Evolutionary conservation across 1,284 basidiomycete genomes (phyloP), one percentile per base, ranked within the genome.

Genomic region (Heterobasidion irregulare): DNA sequence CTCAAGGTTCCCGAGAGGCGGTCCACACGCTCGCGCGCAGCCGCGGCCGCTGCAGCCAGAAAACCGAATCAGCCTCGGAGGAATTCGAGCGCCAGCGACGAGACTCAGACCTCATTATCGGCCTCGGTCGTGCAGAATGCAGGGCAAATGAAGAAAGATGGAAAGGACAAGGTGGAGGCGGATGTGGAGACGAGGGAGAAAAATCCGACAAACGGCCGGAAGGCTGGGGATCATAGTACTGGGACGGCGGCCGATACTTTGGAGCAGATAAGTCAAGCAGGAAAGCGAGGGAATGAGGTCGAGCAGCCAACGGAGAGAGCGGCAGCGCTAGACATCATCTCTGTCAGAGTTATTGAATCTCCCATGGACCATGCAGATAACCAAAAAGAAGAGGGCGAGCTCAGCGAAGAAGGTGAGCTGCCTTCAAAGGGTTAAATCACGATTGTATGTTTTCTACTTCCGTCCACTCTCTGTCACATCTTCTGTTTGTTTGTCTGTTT

Each of bases 321-420:
- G 5, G 26, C 26, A 26, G 26, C 26, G 26, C 26, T 1, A 26
- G 26, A 26, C 26, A 26, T 6, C 26, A 26, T 26, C 6, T 5
- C 26, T 26, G 26, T 26, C 26, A 26, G 26, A 26, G 26, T 26
- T 26, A 5, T 26, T 26, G 26, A 26, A 26, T 26, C 26, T 26
- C 26, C 3, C 4, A 26, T 26, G 26, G 26, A 26, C 26, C 26
- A 26, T 26, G 26, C 26, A 26, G 26, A 26, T 26, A 26, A 26
- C 26, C 26, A 26, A 26, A 74, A 73, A 57, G 75, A 76, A 58
- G 75, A 76, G 55, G 74, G 73, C 32, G 75, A 76, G 62, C 66
- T 72, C n/a, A 75, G 70, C 59, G 75, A 76, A 55, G 72, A 73
- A 55, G 58, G 53, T 19, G 55, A 41, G 33, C 16, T 43, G 4